Evolutionary conservation across 2,329 filamentous ascomycete genomes (phyloP).

Genomic region (Hypoxylon sp.): DNA sequence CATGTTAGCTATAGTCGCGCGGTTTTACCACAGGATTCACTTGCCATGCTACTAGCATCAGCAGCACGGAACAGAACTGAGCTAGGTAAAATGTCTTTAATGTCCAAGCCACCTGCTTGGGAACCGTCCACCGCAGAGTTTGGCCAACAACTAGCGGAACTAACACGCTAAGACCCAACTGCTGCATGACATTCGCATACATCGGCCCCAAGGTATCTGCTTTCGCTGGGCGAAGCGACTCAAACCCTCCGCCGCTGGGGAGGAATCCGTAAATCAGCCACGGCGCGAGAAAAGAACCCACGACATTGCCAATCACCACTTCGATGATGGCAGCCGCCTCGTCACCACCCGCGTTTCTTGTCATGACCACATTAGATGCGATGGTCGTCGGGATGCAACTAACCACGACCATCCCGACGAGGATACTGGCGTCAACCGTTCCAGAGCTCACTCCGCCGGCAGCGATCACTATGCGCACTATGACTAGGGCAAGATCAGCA

Average conservation of each 20-base stretch:
- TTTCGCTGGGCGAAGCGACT: conserved; percentile 65
- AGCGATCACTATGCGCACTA: conserved; percentile 61
- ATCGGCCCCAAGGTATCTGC: conserved; percentile 67
- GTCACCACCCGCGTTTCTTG: conserved; percentile 74
- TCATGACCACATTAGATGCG: conserved; percentile 80
- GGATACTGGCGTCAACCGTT: conserved; percentile 71
- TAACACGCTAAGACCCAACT: conserved; percentile 75
- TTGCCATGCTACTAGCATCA: conserved; percentile 64
- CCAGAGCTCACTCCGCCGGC: conserved; percentile 62
- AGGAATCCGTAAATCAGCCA: conserved; percentile 72
- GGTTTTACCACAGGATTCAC: conserved; percentile 31
- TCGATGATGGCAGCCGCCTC: conserved; percentile 74
- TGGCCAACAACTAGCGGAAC: conserved; percentile 74
- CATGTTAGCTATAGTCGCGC: conserved; percentile 13
- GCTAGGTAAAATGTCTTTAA: conserved; percentile 66
- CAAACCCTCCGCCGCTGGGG: conserved; percentile 64
- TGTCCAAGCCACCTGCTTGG: conserved; percentile 63
- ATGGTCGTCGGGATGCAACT: conserved; percentile 79
- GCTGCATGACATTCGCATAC: conserved; percentile 75
- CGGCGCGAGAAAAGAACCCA: conserved; percentile 75
- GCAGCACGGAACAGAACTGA: conserved; percentile 61
- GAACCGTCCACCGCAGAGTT: conserved; percentile 62
- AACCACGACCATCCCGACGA: conserved; percentile 75
- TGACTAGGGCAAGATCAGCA: conserved; percentile 50
- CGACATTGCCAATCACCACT: conserved; percentile 76